Base-by-base conservation (phyloP, 2,329 filamentous ascomycete genomes). In the Triangularia setosa region DNA sequence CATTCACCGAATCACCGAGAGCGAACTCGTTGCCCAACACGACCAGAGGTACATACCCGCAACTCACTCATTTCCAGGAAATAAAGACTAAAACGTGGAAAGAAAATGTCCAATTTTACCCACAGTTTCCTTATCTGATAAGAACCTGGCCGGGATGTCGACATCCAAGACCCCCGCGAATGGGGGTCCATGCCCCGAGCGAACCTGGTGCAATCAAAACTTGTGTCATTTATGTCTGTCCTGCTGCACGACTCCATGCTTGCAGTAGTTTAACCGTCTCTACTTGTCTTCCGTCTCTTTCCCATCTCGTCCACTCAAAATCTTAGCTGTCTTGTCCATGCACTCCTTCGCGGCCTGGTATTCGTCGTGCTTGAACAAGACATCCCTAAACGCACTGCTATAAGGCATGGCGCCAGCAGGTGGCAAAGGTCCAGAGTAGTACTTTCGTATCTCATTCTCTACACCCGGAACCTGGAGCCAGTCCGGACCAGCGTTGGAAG, bases 281-380 rank as follows among this genome's bases (percentile, higher is more conserved):
- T 30, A 7, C 56, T 12, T 6, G 27, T 23, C n/a, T 24, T 58
- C 25, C 18, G 52, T 55, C 27, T 27, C 52, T 55, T 24, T 48
- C 40, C 40, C 40, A 48, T 23, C 40, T 48, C 18, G 59, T 30
- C 12, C 24, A 11, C 5, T 6, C 14, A 12, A 44, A 4, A 2
- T 21, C 28, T 18, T 9, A 35, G 35, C 52, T 28, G 23, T 55
- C 56, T 59, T 21, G 35, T 54, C 59, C 60, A 68, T 35, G 24
- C 28, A 56, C 52, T 62, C 25, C 35, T 62, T 59, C 3, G 66
- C 64, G 2, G 65, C 65, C 5, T 23, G 18, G 61, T 60, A 68
- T 54, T 61, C 68, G 40, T 69, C 67, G 44, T 69, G 63, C 24
- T 65, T 52, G 27, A 69, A 69, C 30, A 69, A 27, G 5, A 66